Conservation (phyloP, 495 filamentous ascomycete species). For the Letharia columbiana region DNA sequence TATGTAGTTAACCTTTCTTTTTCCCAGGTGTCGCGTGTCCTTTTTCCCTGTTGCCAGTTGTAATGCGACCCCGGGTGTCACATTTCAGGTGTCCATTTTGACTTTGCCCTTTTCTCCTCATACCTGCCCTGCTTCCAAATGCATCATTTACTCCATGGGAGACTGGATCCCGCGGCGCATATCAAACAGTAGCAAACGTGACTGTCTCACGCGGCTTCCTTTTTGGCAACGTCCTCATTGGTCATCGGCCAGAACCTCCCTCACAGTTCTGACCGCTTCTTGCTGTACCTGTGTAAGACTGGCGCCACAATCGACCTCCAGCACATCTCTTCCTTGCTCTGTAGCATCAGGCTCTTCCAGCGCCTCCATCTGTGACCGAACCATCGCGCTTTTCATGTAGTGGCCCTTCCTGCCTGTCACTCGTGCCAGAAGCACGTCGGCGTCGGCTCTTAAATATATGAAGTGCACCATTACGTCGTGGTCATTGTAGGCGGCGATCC, state of each 20-base stretch:
- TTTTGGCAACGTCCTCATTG: slow-evolving; percentile 10
- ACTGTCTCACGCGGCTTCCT: neutral
- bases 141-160: neutral
- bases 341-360: slow-evolving; percentile 70
- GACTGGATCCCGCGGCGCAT: neutral
- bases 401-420: slow-evolving; percentile 69
- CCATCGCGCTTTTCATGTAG: slow-evolving; percentile 97
- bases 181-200: neutral
- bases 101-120: neutral
- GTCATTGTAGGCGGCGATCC: slow-evolving; percentile 71
- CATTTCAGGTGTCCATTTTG: neutral
- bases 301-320: slow-evolving; percentile 70
- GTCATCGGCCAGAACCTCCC: slow-evolving; percentile 25
- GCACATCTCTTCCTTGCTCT: slow-evolving; percentile 64
- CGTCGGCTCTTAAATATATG: slow-evolving; percentile 74
- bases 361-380: slow-evolving; percentile 80
- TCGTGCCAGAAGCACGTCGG: slow-evolving; percentile 63
- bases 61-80: slow-evolving; percentile 12
- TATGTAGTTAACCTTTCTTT: slow-evolving; percentile 2
- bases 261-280: slow-evolving; percentile 39
- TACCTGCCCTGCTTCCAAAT: slow-evolving; percentile 4
- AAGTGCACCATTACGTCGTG: slow-evolving; percentile 80
- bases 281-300: slow-evolving; percentile 56
- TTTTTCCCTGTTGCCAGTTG: neutral
- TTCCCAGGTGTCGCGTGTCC: neutral